These are phyloP conservation scores for Craterostigma plantagineum DNA, from an alignment of 257 asterid species.

Conservation along the genomic window DNA sequence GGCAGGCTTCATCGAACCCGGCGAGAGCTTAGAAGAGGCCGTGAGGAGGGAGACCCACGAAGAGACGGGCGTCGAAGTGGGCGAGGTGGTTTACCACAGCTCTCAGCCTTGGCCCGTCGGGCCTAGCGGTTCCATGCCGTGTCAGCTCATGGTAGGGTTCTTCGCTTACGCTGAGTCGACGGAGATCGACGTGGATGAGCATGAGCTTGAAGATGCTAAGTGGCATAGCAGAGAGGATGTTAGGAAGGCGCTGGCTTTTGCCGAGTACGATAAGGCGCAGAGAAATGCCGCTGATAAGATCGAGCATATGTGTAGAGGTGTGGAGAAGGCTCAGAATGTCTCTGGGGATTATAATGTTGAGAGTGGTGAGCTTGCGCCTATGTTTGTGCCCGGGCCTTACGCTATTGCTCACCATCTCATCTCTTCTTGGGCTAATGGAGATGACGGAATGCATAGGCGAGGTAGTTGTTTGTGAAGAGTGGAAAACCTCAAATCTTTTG, in stretches of 20 bases:
- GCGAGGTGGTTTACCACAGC: slow-evolving; percentile 82
- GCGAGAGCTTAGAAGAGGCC: slow-evolving; percentile 95
- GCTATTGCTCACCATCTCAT: slow-evolving; percentile 95
- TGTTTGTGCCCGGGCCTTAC: slow-evolving; percentile 85
- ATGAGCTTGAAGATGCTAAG: slow-evolving; percentile 80
- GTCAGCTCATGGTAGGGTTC: slow-evolving; percentile 94
- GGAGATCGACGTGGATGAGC: slow-evolving; percentile 65
- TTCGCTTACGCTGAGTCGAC: slow-evolving; percentile 68
- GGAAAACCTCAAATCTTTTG: no score
- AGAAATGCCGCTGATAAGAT: slow-evolving; percentile 56
- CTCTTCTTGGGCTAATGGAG: slow-evolving; percentile 61
- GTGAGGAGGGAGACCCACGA: slow-evolving; percentile 94
- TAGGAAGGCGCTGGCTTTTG: slow-evolving; percentile 40
- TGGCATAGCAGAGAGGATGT: slow-evolving; percentile 88
- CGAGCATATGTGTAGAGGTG: slow-evolving; percentile 91
- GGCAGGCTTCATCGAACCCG: slow-evolving; percentile 98
- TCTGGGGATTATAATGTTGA: slow-evolving; percentile 66
- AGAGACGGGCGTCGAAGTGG: slow-evolving; percentile 94
- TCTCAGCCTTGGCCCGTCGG: slow-evolving; percentile 99
- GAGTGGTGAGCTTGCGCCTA: slow-evolving; percentile 87
- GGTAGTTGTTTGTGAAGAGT: neutral
- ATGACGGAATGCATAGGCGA: neutral
- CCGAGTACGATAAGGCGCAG: slow-evolving; percentile 89
- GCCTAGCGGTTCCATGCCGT: slow-evolving; percentile 70
- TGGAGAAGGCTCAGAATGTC: slow-evolving; percentile 62